Conservation (phyloP, 2,329 filamentous ascomycete species). For the Cladophialophora exuberans region DNA sequence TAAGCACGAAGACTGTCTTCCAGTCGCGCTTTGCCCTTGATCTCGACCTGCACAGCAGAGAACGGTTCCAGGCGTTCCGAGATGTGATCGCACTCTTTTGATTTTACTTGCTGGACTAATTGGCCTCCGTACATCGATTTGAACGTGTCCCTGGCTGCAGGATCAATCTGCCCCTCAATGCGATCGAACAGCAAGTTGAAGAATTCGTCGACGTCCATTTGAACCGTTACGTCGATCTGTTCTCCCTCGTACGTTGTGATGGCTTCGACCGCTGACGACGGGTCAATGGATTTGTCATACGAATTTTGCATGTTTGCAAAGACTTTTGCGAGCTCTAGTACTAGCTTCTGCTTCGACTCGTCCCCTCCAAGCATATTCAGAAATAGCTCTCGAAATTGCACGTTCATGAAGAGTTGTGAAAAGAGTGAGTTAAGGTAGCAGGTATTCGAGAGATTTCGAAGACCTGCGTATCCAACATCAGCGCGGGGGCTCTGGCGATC, state of each 20-base stretch:
- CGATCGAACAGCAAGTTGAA: conserved; percentile 92
- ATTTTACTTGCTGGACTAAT: conserved; percentile 92
- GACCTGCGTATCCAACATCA: conserved; percentile 78
- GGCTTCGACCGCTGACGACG: conserved; percentile 69
- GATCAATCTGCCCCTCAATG: conserved; percentile 79
- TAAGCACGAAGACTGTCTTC: conserved; percentile 92
- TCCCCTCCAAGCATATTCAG: conserved; percentile 62
- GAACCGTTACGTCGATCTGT: conserved; percentile 80
- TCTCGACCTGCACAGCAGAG: conserved; percentile 92
- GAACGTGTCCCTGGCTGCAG: conserved; percentile 71
- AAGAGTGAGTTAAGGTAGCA: conserved; percentile 96
- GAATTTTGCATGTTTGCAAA: conserved; percentile 88
- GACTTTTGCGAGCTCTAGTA: conserved; percentile 76
- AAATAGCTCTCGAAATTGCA: conserved; percentile 83
- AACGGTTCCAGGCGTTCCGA: conserved; percentile 90
- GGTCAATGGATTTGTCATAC: conserved; percentile 72
- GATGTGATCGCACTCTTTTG: conserved; percentile 90
- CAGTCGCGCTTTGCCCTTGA: conserved; percentile 84
- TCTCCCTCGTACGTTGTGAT: conserved; percentile 83
- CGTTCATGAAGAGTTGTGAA: conserved; percentile 95
- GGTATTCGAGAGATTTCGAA: conserved; percentile 92
- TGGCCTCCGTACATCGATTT: conserved; percentile 88
- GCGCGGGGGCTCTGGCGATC: conserved; percentile 60
- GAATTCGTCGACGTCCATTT: conserved; percentile 99
- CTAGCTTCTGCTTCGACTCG: conserved; percentile 64